Evolutionary conservation across 2,329 filamentous ascomycete species (phyloP), one percentile per base, ranked within the genome.

Genomic region (Trichoderma sp.): DNA sequence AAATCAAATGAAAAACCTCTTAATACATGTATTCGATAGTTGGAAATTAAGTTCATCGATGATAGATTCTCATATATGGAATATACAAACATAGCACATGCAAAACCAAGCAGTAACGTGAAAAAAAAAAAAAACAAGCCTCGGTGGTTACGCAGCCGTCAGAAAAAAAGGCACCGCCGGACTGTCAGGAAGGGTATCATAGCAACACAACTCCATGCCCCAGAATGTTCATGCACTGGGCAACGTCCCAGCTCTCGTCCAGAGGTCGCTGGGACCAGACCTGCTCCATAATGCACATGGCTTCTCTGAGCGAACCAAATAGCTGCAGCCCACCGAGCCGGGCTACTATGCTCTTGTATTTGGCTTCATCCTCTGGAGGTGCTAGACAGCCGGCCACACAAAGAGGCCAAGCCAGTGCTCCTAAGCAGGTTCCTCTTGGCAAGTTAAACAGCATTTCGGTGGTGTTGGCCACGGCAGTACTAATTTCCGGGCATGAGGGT

Each of bases 241-340:
- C 79, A 57, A 85, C 73, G 69, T 85, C 84, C 84, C 83, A 86
- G 24, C 76, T 80, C 74, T 82, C 81, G 67, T 84, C 83, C 67
- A 80, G 74, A 11, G 79, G 80, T 9, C 83, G 76, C 30, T 76
- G 76, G 2, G 80, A 78, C 85, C 85, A 87, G 1, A 86, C 83
- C 34, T 77, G 79, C 75, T 86, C 83, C 83, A 86, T 84, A 26
- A 86, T 80, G 15, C 79, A 78, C 39, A 84, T 76, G 3, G 84
- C 83, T 68, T 84, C 82, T 70, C 78, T 80, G 18, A 84, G 78
- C 0, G 84, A 84, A 2, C 86, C 85, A 71, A 86, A 86, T 2
- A 84, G 78, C 67, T 81, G 80, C 4, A 86, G 73, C 2, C 82
- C 78, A 4, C 84, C 84, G 73, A 87, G 81, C 3, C 78, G 77